A percentile compares a stretch with the other conserved stretches of the same genome.
phyloP scores from a whole-genome alignment of 176 grass and related monocot species.

The Aechmea fasciata region DNA sequence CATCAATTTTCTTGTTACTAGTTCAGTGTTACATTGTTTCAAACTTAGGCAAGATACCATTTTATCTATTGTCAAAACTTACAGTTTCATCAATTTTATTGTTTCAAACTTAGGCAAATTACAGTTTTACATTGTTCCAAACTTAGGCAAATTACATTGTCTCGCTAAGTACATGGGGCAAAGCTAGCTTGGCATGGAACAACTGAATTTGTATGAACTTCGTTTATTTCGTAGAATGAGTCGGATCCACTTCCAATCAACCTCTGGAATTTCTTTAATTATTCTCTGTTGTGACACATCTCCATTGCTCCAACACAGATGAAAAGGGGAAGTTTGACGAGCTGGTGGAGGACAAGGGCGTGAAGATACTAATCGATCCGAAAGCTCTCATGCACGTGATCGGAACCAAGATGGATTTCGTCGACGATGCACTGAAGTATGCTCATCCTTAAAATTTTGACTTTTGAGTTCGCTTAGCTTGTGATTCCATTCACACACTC shows the following conservation, averaged over 20 bases:
- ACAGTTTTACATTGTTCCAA: neutral
- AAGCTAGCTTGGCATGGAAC: too few relatives aligned
- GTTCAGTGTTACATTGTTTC: neutral
- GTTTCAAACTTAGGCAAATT: neutral
- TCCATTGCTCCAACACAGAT: slow-evolving; percentile 37
- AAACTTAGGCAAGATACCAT: neutral
- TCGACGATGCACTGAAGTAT: slow-evolving; percentile 63
- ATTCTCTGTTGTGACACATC: too few relatives aligned
- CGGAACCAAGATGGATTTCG: slow-evolving; percentile 85
- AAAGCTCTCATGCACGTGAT: slow-evolving; percentile 96
- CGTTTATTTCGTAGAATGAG: neutral
- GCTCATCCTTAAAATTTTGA: neutral
- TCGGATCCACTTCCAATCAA: neutral
- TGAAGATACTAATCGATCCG: slow-evolving; percentile 83
- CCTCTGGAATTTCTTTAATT: neutral
- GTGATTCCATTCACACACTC: too few relatives aligned
- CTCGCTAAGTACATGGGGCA: too few relatives aligned
- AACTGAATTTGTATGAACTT: neutral
- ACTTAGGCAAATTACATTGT: neutral
- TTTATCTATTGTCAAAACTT: neutral
- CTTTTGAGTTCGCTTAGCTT: neutral
- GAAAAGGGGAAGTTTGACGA: slow-evolving; percentile 86
- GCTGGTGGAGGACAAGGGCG: slow-evolving; percentile 73
- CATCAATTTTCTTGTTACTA: neutral
- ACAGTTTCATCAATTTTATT: neutral